Evolutionary conservation across 352 stramenopile genomes (phyloP).

Genomic region (Phytopythium helicoides): DNA sequence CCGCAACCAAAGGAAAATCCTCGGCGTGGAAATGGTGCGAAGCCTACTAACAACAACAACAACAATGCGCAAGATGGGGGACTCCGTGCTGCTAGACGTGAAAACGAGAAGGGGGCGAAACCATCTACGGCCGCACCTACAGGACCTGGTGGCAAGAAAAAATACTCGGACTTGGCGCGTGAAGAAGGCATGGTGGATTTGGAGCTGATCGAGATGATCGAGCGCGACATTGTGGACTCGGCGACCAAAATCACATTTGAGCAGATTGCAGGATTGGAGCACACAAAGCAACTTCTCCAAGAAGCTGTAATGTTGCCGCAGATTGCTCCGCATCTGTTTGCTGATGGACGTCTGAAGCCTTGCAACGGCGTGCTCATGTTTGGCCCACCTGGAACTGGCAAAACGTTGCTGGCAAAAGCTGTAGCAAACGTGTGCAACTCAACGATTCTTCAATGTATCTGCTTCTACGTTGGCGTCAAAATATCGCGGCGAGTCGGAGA

Average conservation of each 20-base stretch:
- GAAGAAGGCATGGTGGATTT: slow-evolving; percentile 73
- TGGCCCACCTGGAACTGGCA: slow-evolving; percentile 86
- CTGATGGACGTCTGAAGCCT: slow-evolving; percentile 72
- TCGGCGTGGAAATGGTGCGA: slow-evolving; percentile 4
- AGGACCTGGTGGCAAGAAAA: slow-evolving; percentile 34
- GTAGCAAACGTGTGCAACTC: slow-evolving; percentile 95
- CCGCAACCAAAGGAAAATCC: slow-evolving; percentile 27
- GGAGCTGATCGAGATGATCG: slow-evolving; percentile 84
- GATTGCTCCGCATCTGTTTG: slow-evolving; percentile 83
- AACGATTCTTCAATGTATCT: slow-evolving; percentile 98
- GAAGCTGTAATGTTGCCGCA: slow-evolving; percentile 86
- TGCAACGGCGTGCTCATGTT: slow-evolving; percentile 87
- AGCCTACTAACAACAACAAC: slow-evolving; percentile 20
- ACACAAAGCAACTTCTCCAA: slow-evolving; percentile 80
- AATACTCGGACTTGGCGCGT: slow-evolving; percentile 76
- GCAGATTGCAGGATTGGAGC: slow-evolving; percentile 73
- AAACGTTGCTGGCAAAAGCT: slow-evolving; percentile 88
- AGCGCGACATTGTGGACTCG: slow-evolving; percentile 84
- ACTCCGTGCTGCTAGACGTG: slow-evolving; percentile 38
- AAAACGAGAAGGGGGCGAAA: slow-evolving; percentile 25
- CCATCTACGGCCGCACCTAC: background rate
- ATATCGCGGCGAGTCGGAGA: slow-evolving; percentile 94
- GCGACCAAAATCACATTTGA: slow-evolving; percentile 71
- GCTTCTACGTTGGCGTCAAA: slow-evolving; percentile 91
- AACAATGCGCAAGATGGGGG: slow-evolving; percentile 34